These are phyloP conservation scores for Aspergillus campestris DNA, from an alignment of 495 filamentous ascomycete species.

Conservation along the genomic window DNA sequence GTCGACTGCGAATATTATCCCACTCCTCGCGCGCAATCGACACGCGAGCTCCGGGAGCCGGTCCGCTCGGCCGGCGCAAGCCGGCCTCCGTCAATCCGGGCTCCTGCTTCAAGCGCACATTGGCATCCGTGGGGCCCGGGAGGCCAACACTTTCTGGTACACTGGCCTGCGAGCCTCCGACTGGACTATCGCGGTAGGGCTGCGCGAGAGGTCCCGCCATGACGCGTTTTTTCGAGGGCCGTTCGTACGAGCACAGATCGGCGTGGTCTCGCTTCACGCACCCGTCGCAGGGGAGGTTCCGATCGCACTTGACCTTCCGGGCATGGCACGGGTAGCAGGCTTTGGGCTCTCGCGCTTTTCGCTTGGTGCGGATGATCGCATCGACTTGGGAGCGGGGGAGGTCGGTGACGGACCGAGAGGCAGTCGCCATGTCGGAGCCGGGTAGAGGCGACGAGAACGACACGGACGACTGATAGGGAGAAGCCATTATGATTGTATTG, in stretches of 20 bases:
- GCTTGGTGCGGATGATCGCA: slow-evolving; percentile 42
- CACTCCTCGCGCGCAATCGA: slow-evolving; percentile 40
- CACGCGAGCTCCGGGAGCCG: slow-evolving; percentile 20
- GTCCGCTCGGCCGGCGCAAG: slow-evolving; percentile 12
- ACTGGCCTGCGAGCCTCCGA: slow-evolving; percentile 8
- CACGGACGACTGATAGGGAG: slow-evolving; percentile 26
- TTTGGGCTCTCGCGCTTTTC: slow-evolving; percentile 40
- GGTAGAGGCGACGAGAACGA: slow-evolving; percentile 27
- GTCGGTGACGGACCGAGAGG: slow-evolving; percentile 29
- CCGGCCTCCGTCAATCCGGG: slow-evolving; percentile 17
- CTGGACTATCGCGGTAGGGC: slow-evolving; percentile 24
- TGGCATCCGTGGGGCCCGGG: slow-evolving; percentile 16
- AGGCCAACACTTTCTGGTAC: slow-evolving; percentile 11
- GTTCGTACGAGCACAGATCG: slow-evolving; percentile 64
- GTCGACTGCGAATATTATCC: slow-evolving; percentile 35
- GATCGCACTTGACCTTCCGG: slow-evolving; percentile 68
- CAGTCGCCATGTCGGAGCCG: slow-evolving; percentile 18
- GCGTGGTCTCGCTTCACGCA: slow-evolving; percentile 67
- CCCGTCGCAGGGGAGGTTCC: slow-evolving; percentile 63
- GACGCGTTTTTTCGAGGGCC: slow-evolving; percentile 50
- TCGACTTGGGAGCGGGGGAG: slow-evolving; percentile 40
- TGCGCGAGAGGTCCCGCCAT: slow-evolving; percentile 26
- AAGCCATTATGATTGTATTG: slow-evolving; percentile 20
- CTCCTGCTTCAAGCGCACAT: slow-evolving; percentile 21
- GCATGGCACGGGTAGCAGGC: slow-evolving; percentile 69